Conservation (phyloP, 805 yeast species). For the Suhomyces tanzawaensis region DNA sequence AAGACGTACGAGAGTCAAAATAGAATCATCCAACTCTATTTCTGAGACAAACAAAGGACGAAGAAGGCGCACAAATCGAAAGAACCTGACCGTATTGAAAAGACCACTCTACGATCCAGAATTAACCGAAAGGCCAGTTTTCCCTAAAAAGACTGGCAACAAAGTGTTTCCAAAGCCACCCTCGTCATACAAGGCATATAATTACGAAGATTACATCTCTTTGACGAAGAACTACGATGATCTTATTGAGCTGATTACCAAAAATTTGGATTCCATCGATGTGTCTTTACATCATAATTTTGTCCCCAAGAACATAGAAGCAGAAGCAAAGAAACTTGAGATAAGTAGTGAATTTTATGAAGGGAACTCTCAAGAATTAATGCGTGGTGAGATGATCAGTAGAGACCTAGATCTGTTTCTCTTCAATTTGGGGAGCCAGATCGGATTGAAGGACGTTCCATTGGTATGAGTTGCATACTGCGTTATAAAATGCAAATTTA, state of each 20-base stretch:
- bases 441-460: conserved; percentile 8
- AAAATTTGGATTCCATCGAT: conserved; percentile 19
- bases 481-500: no score
- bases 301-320: conserved; percentile 23
- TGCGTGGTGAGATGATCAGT: background rate
- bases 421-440: conserved; percentile 13
- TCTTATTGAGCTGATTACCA: conserved; percentile 17
- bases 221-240: conserved; percentile 17
- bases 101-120: no score
- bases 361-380: conserved; percentile 1
- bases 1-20: no score
- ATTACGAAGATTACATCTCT: conserved; percentile 17
- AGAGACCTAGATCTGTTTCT: conserved; percentile 26
- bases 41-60: no score
- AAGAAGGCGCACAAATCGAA: conserved; percentile 5
- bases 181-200: background rate
- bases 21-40: no score
- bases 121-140: no score
- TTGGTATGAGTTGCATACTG: no score
- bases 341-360: conserved; percentile 10
- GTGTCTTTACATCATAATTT: conserved; percentile 21
- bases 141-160: no score
- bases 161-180: no score
- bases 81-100: no score
- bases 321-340: conserved; percentile 20